Evolutionary conservation across 1,284 basidiomycete species (phyloP), one percentile per base, ranked within the genome.

Genomic region (Melampsora larici-populina): DNA sequence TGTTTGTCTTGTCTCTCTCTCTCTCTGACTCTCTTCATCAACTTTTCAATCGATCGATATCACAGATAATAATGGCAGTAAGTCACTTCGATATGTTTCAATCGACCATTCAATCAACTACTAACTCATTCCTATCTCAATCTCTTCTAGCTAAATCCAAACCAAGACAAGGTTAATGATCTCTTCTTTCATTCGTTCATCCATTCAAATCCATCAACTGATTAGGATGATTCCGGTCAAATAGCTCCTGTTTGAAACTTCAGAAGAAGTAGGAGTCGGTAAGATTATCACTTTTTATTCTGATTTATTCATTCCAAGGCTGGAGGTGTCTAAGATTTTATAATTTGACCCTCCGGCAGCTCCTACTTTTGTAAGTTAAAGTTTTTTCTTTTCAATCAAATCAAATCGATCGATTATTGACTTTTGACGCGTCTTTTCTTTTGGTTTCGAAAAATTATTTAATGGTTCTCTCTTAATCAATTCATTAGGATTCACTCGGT

Each of bases 401-500:
- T 40, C 33, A 8, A 24, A n/a, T 24, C 13, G 13, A 18, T 69
- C n/a, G 48, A 24, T 46, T 9, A 36, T 21, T 69, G 15, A 26
- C 67, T 43, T 69, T 69, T 13, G 3, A 36, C 18, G 40, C 9
- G 26, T 48, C 24, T 70, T 55, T 70, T 24, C 5, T 55, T n/a
- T 26, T n/a, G 64, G 8, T n/a, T n/a, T n/a, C n/a, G n/a, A n/a
- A n/a, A n/a, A n/a, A n/a, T n/a, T n/a, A n/a, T n/a, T n/a, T n/a
- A n/a, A n/a, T n/a, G n/a, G n/a, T n/a, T n/a, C n/a, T 46, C 8
- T 70, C 49, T 3, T 1, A 9, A 26, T 43, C 8, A 13, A 24
- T 31, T 40, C 17, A 9, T 4, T 21, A 75, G 73, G 73, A 75
- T 33, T 75, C 73, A 26, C 90, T 98, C 79, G 91, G 90, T 80